Evolutionary conservation across 2,329 filamentous ascomycete genomes (phyloP).

Genomic region (Pseudophaeomoniella oleicola): DNA sequence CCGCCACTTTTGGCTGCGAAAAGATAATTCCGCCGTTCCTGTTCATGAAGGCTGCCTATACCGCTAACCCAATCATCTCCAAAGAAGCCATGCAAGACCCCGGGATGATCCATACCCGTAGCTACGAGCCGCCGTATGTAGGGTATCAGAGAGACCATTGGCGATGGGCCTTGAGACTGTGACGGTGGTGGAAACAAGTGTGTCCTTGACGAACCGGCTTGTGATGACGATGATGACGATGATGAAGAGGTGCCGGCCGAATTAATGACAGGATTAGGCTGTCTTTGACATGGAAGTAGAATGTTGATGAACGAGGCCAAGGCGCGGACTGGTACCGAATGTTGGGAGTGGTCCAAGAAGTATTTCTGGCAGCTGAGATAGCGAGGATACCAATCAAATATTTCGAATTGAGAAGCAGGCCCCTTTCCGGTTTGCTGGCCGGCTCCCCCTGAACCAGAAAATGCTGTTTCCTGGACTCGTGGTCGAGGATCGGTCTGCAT

Average conservation of each 20-base stretch:
- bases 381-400: conserved; percentile 84
- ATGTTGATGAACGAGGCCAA: conserved; percentile 88
- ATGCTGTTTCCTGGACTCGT: conserved; percentile 4
- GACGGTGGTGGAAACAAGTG: conserved; percentile 20
- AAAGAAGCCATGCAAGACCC: conserved; percentile 88
- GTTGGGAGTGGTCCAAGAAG: conserved; percentile 83
- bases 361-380: conserved; percentile 83
- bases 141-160: conserved; percentile 57
- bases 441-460: conserved; percentile 7
- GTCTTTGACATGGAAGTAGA: conserved; percentile 68
- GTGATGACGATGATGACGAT: conserved; percentile 24
- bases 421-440: conserved; percentile 4
- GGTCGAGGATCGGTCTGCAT: conserved; percentile 6
- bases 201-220: conserved; percentile 3
- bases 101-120: conserved; percentile 76
- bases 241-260: conserved; percentile 24
- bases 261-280: conserved; percentile 31
- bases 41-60: conserved; percentile 69
- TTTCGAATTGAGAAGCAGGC: conserved; percentile 37
- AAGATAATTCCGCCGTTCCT: conserved; percentile 83
- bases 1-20: conserved; percentile 87
- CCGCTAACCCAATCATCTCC: conserved; percentile 82
- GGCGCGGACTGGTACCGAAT: conserved; percentile 68
- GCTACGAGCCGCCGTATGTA: conserved; percentile 83
- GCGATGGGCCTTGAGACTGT: conserved; percentile 20